These are phyloP conservation scores for Podaxis mareebaensis DNA, from an alignment of 768 basidiomycete genomes.

Conservation along the genomic window DNA sequence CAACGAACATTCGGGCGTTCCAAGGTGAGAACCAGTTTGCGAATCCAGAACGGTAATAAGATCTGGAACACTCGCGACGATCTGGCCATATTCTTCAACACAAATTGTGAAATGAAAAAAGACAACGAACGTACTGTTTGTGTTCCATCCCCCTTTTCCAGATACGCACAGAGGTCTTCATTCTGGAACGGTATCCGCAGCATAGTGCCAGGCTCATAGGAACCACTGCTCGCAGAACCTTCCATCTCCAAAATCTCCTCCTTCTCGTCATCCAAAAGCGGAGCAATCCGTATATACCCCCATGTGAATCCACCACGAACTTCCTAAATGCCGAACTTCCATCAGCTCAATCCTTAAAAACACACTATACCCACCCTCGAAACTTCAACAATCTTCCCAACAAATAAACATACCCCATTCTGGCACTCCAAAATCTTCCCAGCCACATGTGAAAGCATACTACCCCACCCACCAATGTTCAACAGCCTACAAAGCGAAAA, in stretches of 20 bases:
- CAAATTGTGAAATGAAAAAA: not conserved
- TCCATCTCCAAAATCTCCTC: conserved; percentile 22
- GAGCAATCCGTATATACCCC: conserved; percentile 33
- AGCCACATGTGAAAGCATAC: conserved; percentile 28
- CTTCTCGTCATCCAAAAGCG: conserved; percentile 30
- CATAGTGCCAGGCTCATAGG: conserved; percentile 26
- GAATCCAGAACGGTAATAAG: conserved; percentile 65
- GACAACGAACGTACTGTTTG: conserved; percentile 18
- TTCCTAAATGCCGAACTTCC: conserved; percentile 24
- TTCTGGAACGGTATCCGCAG: conserved; percentile 63
- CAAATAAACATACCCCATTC: conserved; percentile 42
- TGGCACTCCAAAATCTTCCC: conserved; percentile 31
- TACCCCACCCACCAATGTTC: conserved; percentile 6
- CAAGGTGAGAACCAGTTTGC: conserved; percentile 59
- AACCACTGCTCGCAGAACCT: not conserved
- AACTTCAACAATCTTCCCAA: conserved; percentile 62
- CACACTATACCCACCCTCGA: conserved; percentile 24
- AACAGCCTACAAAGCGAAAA: not conserved
- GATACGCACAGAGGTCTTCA: conserved; percentile 56
- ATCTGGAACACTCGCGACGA: conserved; percentile 62
- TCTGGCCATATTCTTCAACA: conserved; percentile 24
- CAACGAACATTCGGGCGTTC: conserved; percentile 50
- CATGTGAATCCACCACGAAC: conserved; percentile 37
- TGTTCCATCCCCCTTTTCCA: conserved; percentile 32
- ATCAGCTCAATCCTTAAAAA: not conserved